Conservation (phyloP, 2,329 filamentous ascomycete genomes). For the Chalaropsis ovoidea region DNA sequence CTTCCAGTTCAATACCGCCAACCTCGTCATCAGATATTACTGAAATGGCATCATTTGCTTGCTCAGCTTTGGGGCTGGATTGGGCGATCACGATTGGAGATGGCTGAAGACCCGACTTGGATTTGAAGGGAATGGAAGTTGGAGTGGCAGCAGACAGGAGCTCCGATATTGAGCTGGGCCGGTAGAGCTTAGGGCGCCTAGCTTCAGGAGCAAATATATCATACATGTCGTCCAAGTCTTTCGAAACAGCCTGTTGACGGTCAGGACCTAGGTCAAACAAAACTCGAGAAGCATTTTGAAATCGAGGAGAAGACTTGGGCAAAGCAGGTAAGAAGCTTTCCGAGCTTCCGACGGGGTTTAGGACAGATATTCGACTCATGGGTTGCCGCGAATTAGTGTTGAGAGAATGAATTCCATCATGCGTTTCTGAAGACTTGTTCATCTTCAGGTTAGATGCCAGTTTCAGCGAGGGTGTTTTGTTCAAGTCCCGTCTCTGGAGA, state of each 20-base stretch:
- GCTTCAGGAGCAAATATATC: constrained; percentile 14
- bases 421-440: neutral
- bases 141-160: constrained; percentile 12
- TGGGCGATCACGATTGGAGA: neutral
- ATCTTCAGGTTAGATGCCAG: neutral
- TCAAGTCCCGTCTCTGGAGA: neutral
- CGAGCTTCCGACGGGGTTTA: neutral
- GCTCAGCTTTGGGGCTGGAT: neutral
- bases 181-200: neutral
- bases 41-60: neutral
- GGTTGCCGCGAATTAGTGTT: neutral
- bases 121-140: constrained; percentile 2
- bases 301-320: neutral
- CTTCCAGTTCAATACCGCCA: neutral
- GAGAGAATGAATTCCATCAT: neutral
- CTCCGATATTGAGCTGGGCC: constrained; percentile 12
- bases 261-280: neutral
- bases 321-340: neutral
- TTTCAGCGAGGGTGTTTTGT: neutral
- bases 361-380: neutral
- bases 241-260: neutral
- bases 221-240: neutral
- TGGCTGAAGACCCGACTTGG: neutral
- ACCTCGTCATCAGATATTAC: neutral
- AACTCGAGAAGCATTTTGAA: constrained; percentile 17